Base-by-base conservation (phyloP, 1,139 yeast genomes). In the Petasospora fabianii region DNA sequence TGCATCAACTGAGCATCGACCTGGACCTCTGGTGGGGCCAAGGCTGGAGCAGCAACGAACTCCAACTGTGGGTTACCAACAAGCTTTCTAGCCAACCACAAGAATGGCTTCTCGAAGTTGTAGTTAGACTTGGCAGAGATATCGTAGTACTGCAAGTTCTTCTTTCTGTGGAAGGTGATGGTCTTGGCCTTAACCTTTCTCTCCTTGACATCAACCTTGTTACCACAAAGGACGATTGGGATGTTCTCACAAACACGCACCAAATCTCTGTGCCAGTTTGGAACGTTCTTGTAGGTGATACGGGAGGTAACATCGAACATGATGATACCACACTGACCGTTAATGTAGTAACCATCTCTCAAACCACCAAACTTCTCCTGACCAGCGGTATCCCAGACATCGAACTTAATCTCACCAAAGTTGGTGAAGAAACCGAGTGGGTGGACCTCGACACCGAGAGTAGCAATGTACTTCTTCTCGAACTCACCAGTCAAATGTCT, bases 331-430 rank as follows among this genome's bases (percentile, higher is more conserved):
- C 98, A 94, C 74, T 94, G 97, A 64, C 98, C 99, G 68, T 92
- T 90, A 68, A 94, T 92, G 73, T 94, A 92, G 77, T 94, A 92
- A 65, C 98, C 99, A 64, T 92, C 98, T 79, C 98, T 90, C 64
- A 94, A 78, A 60, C 99, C 98, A 69, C 99, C 99, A 60, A 94
- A 92, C 74, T 94, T 94, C 75, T 94, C 99, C 76, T 94, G 99
- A 52, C 98, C 99, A 45, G 99, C 99, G 48, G 98, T 94, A 70
- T 94, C 99, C 99, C 99, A 94, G 59, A 92, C 97, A 65, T 94
- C 97, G 69, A 94, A 94, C 71, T 87, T 90, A 73, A 94, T 87
- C 73, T 92, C 97, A 72, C 99, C 99, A 62, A 75, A 92, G 77
- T 92, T 92, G 66, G 99, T 94, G 84, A 81, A 87, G 83, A 94